Evolutionary conservation across 1,284 basidiomycete species (phyloP).

Genomic region (Hortiboletus rubellus): DNA sequence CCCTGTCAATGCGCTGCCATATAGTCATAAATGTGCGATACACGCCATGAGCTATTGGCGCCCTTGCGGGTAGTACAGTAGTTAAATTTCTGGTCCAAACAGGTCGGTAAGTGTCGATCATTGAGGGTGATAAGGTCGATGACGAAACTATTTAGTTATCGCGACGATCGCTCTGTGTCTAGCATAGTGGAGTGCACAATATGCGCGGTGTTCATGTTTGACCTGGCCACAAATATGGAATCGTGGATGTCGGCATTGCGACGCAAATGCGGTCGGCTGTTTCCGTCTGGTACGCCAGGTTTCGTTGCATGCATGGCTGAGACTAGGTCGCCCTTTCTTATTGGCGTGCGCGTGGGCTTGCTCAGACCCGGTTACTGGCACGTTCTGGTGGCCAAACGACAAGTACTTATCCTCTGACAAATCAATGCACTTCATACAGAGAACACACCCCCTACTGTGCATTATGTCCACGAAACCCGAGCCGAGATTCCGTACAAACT

Average conservation of each 20-base stretch:
- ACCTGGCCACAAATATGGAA: conserved; percentile 11
- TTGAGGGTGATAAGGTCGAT: background rate
- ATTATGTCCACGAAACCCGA: too few relatives aligned
- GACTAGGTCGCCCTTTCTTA: conserved; percentile 22
- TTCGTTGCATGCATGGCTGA: background rate
- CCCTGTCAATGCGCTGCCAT: too few relatives aligned
- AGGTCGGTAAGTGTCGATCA: conserved; percentile 18
- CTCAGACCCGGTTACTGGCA: background rate
- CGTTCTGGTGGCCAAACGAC: background rate
- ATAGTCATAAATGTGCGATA: too few relatives aligned
- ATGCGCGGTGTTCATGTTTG: conserved; percentile 23
- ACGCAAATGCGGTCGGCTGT: conserved; percentile 19
- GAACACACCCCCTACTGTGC: background rate
- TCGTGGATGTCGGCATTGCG: conserved; percentile 19
- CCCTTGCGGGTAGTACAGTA: too few relatives aligned
- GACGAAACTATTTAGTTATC: conserved; percentile 8
- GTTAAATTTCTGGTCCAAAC: conserved; percentile 17
- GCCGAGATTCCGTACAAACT: too few relatives aligned
- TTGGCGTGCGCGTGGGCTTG: conserved; percentile 20
- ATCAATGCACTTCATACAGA: conserved; percentile 5
- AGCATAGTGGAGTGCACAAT: conserved; percentile 22
- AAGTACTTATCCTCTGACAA: conserved; percentile 5
- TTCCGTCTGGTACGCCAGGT: background rate
- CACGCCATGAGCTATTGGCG: too few relatives aligned
- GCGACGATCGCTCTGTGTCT: conserved; percentile 17